Evolutionary conservation across 2,329 filamentous ascomycete species (phyloP).

Genomic region (Corynespora cassiicola): DNA sequence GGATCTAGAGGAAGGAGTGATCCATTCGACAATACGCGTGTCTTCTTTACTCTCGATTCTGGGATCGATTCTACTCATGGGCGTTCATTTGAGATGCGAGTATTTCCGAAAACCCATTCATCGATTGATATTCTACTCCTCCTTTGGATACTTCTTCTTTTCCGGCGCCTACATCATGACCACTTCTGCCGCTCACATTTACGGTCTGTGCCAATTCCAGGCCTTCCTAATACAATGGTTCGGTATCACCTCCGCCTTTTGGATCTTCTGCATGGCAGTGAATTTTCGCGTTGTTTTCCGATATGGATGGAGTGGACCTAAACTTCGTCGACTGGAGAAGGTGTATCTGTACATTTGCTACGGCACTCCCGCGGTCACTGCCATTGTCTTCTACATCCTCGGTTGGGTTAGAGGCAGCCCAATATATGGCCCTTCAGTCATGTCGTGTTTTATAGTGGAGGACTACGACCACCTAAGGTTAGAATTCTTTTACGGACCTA

Average conservation of each 20-base stretch:
- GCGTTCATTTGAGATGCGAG: slow-evolving; percentile 71
- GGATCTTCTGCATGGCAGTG: slow-evolving; percentile 79
- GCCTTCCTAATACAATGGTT: slow-evolving; percentile 84
- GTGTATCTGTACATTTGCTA: slow-evolving; percentile 75
- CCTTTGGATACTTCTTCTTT: slow-evolving; percentile 79
- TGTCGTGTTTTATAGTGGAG: too few species aligned
- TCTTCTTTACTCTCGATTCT: slow-evolving; percentile 75
- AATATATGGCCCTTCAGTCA: too few species aligned
- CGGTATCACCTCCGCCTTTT: slow-evolving; percentile 51
- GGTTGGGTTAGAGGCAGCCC: too few species aligned
- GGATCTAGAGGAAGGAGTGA: too few species aligned
- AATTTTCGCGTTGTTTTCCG: slow-evolving; percentile 88
- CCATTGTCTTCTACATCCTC: slow-evolving; percentile 72
- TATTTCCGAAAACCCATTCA: slow-evolving; percentile 88
- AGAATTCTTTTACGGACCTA: too few species aligned
- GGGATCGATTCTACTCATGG: slow-evolving; percentile 74
- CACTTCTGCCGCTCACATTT: slow-evolving; percentile 59
- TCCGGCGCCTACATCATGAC: slow-evolving; percentile 80
- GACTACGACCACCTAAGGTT: too few species aligned
- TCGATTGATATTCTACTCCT: slow-evolving; percentile 81
- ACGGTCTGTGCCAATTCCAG: slow-evolving; percentile 75
- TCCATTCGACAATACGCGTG: too few species aligned
- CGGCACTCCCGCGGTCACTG: slow-evolving; percentile 73
- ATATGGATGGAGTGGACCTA: slow-evolving; percentile 70
- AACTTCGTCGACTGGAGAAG: slow-evolving; percentile 71